Conservation (phyloP, 495 filamentous ascomycete species). For the Aspergillus olivimuriae region DNA sequence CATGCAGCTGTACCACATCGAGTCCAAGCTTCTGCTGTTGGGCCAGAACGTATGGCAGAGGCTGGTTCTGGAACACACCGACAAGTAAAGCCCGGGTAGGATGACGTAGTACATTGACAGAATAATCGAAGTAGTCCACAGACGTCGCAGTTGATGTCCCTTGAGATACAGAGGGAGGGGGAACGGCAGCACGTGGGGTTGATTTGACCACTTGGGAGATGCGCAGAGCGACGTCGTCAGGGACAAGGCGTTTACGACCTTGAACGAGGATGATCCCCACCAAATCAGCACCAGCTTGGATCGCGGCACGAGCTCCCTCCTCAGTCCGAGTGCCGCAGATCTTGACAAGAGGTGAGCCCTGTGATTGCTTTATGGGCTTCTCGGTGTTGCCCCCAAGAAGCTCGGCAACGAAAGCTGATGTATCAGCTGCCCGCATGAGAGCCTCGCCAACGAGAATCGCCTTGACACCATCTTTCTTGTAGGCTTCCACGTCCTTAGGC, state of each 20-base stretch:
- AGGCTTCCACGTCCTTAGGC: constrained; percentile 83
- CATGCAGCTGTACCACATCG: constrained; percentile 92
- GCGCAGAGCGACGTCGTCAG: constrained; percentile 64
- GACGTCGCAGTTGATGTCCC: constrained; percentile 29
- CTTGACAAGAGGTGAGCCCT: constrained; percentile 64
- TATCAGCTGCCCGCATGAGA: constrained; percentile 80
- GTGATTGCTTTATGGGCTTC: constrained; percentile 10
- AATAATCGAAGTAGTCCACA: constrained; percentile 59
- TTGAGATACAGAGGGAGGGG: constrained; percentile 20
- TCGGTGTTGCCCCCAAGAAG: constrained; percentile 59
- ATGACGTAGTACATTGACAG: constrained; percentile 42
- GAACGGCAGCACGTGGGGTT: constrained; percentile 43
- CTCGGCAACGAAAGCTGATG: constrained; percentile 71
- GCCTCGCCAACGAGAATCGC: constrained; percentile 94
- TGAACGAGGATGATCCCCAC: constrained; percentile 89
- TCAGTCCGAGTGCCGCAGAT: constrained; percentile 90
- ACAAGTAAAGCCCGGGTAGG: constrained; percentile 70
- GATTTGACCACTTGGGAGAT: constrained; percentile 76
- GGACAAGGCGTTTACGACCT: constrained; percentile 71
- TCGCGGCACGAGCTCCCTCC: constrained; percentile 72
- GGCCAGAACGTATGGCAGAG: constrained; percentile 69
- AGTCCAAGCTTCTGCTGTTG: constrained; percentile 69
- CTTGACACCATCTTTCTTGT: constrained; percentile 81
- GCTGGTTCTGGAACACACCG: constrained; percentile 90
- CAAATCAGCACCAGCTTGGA: constrained; percentile 84